phyloP scores from a whole-genome alignment of 1,139 yeast genomes.

The Zygosaccharomyces pseudobailii region DNA sequence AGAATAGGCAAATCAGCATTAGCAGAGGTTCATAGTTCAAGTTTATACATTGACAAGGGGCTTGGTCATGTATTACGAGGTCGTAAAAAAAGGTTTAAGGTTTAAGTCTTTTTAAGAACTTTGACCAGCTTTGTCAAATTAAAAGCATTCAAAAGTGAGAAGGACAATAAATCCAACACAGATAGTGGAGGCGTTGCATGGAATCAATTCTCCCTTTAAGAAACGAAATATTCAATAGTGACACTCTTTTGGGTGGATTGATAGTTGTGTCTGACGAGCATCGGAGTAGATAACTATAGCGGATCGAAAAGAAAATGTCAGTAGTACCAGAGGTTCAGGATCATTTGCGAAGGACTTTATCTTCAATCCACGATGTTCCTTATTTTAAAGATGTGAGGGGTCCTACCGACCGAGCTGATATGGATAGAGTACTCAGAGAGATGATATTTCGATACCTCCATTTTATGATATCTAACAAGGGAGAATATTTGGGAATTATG shows the following conservation, averaged over 20 bases:
- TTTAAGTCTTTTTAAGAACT: neutral
- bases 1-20: neutral
- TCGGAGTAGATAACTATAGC: neutral
- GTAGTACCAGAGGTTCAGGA: conserved; percentile 11
- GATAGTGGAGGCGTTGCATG: neutral
- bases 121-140: neutral
- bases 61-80: neutral
- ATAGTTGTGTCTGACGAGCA: conserved; percentile 1
- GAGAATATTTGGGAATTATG: conserved; percentile 19
- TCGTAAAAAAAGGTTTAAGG: conserved; percentile 1
- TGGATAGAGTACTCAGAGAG: conserved; percentile 26
- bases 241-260: conserved; percentile 3
- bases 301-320: conserved; percentile 1
- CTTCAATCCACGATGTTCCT: conserved; percentile 21
- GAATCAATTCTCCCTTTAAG: conserved; percentile 1
- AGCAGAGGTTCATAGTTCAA: neutral
- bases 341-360: conserved; percentile 18
- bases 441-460: conserved; percentile 26
- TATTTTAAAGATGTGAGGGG: conserved; percentile 22
- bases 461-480: conserved; percentile 23
- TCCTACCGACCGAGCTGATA: conserved; percentile 28
- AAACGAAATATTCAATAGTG: neutral
- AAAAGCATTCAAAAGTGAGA: neutral
- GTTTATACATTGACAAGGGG: neutral
- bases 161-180: neutral